These are phyloP conservation scores for Leccinellum rugosiceps DNA, from an alignment of 768 basidiomycete genomes.

Conservation along the genomic window DNA sequence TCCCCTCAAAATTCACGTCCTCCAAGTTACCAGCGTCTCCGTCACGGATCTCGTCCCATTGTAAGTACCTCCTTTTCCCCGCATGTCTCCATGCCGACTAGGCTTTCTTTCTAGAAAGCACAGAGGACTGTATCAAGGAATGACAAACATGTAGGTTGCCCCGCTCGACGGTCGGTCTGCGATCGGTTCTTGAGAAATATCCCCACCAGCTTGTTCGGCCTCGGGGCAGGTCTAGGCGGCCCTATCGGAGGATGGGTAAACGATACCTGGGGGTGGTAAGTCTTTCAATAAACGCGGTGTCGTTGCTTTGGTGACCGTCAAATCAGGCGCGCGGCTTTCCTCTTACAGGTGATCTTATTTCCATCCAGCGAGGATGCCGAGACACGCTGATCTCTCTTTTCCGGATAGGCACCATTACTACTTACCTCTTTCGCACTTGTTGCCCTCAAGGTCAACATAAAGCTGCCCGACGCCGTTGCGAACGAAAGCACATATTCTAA, in stretches of 20 bases:
- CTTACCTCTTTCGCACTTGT: slow-evolving; percentile 69
- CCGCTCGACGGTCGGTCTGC: neutral
- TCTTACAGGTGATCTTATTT: slow-evolving; percentile 61
- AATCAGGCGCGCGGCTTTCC: slow-evolving; percentile 79
- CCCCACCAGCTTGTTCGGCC: slow-evolving; percentile 65
- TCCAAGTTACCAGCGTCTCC: slow-evolving; percentile 74
- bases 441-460: slow-evolving; percentile 73
- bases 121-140: slow-evolving; percentile 87
- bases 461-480: slow-evolving; percentile 63
- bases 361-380: neutral
- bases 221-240: slow-evolving; percentile 79
- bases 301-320: slow-evolving; percentile 7
- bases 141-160: slow-evolving; percentile 74
- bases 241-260: slow-evolving; percentile 84
- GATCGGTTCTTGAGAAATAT: slow-evolving; percentile 9
- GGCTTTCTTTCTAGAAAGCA: slow-evolving; percentile 54
- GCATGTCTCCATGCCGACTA: neutral
- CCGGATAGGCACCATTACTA: slow-evolving; percentile 68
- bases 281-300: neutral
- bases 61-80: slow-evolving; percentile 41
- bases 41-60: slow-evolving; percentile 88
- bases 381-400: slow-evolving; percentile 12
- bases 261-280: slow-evolving; percentile 83
- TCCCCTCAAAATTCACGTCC: slow-evolving; percentile 17
- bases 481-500: slow-evolving; percentile 58